Evolutionary conservation across 164 flowering plant species (phyloP), one percentile per base, ranked within the genome.

Genomic region (Berberis vulgaris): DNA sequence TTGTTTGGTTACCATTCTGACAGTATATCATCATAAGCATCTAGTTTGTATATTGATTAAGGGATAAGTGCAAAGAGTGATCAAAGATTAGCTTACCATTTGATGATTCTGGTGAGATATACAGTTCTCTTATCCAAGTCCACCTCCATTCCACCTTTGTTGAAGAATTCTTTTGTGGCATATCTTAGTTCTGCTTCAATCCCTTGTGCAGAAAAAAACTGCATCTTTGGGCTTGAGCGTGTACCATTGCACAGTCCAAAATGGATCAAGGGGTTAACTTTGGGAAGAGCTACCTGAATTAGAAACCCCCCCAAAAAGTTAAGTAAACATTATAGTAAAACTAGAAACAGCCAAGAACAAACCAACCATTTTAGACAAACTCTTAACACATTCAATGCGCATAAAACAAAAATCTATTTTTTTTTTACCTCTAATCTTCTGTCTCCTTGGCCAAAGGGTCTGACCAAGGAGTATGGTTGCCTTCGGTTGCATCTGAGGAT

Each of bases 241-340:
- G 91, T 84, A 5, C 88, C 97, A 49, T 85, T 76, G 74, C 94
- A 91, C 4, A 86, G 76, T 60, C 90, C 96, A 64, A 91, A 91
- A 73, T 91, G 96, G 61, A 88, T 79, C 52, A 88, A 67, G 7
- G 85, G 91, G 64, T 91, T 87, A 39, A 84, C 74, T 66, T 81
- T 82, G 1, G 62, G 71, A 52, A 81, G 64, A 57, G 82, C 79
- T 49, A 85, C 65, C 97, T 91, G 84, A 39, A 60, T 26, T 26
- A 26, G 26, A 26, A 26, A 26, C 26, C 26, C 26, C 26, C 26
- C 26, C 26, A 26, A 26, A 26, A 26, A 26, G 45, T 58, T 58
- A 41, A 11, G 39, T 41, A 43, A 43, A 11, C 62, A 59, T 7
- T 44, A 44, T 7, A 58, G 60, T 47, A 11, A 4, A 47, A 47